Evolutionary conservation across 73 alveolate species (phyloP).

Genomic region (Paramecium sexaurelia): DNA sequence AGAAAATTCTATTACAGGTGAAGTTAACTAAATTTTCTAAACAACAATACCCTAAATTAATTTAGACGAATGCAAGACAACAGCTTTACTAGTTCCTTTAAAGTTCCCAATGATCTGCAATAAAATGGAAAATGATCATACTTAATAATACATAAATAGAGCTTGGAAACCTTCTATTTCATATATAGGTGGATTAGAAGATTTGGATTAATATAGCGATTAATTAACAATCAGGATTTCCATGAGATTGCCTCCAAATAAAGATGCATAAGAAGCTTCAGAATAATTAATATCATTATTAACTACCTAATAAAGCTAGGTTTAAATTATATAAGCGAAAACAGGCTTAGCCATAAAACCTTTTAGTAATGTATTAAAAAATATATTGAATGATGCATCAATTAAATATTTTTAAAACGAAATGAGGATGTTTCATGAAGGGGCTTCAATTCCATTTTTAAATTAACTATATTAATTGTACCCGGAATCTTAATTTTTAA

Average conservation of each 20-base stretch:
- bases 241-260: constrained; percentile 91
- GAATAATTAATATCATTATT: not conserved
- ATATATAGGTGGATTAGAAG: constrained; percentile 88
- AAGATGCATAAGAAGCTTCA: constrained; percentile 32
- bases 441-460: constrained; percentile 94
- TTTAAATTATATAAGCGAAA: not conserved
- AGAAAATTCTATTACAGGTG: constrained; percentile 87
- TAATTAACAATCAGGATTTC: constrained; percentile 79
- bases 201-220: constrained; percentile 78
- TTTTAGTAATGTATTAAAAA: not conserved
- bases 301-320: not conserved
- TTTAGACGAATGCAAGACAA: constrained; percentile 71
- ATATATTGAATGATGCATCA: constrained; percentile 78
- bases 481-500: constrained; percentile 85
- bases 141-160: constrained; percentile 80
- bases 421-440: constrained; percentile 77
- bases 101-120: not conserved
- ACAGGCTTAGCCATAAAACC: not conserved
- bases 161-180: constrained; percentile 90
- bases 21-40: constrained; percentile 74
- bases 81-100: constrained; percentile 67
- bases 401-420: constrained; percentile 73
- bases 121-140: not conserved
- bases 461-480: constrained; percentile 77
- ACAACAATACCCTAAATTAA: constrained; percentile 76